Evolutionary conservation across 1,139 yeast genomes (phyloP), one percentile per base, ranked within the genome.

Genomic region (Trichomonascaceae sp.): DNA sequence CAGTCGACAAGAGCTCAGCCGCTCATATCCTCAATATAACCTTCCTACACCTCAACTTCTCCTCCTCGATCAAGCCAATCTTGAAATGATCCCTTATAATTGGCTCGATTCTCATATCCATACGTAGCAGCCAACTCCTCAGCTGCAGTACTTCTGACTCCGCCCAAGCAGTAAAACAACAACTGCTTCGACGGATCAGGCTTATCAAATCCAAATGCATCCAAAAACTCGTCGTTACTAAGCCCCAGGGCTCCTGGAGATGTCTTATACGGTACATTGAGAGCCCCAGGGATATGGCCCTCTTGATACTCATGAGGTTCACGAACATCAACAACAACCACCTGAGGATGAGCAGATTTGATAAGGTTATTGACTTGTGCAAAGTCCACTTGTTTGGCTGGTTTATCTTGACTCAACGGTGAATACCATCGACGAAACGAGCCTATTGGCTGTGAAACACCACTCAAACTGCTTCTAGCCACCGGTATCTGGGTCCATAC

Each of bases 181-280:
- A 93, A 76, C 63, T 88, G 89, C 66, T 86, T 81, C 50, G 82
- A 83, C 46, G 75, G 69, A 6, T 74, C 63, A 3, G 99, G 99
- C 73, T 93, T 93, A n/a, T 76, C 77, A 65, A 90, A 84, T 15
- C 96, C 93, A 72, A 91, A 90, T 53, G 81, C 75, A 43, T 86
- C 87, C 63, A 81, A 78, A 66, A 95, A 93, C 61, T 88, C 96
- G 53, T 87, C 95, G 7, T 80, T 77, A 1, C 84, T 73, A 56
- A 93, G 78, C 53, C 87, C 89, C 60, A 93, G 77, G 0, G 98
- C 98, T n/a, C 96, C 96, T 0, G 98, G 98, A 15, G 91, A 81
- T 7, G 95, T 83, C 66, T 89, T 90, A 74, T 84, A 85, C 18
- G 99, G 99, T 56, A 93, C 79, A 68, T 93, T 93, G 59, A 90